Evolutionary conservation across 2,329 filamentous ascomycete species (phyloP).

Genomic region (Colletotrichum magnum): DNA sequence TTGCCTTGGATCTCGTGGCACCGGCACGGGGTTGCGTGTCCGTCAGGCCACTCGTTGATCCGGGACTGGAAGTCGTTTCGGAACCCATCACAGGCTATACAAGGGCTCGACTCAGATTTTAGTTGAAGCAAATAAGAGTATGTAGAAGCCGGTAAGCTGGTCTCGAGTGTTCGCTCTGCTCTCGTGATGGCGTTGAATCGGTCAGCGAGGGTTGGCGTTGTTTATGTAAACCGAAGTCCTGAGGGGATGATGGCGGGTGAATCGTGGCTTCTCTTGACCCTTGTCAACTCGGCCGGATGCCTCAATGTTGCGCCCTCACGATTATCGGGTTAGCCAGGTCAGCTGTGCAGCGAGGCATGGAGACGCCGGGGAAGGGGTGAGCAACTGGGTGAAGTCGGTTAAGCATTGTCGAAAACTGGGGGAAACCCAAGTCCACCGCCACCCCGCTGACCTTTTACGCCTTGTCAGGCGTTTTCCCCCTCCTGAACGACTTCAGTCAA

Average conservation of each 20-base stretch:
- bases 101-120: not conserved
- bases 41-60: slow-evolving; percentile 17
- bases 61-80: slow-evolving; percentile 22
- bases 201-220: slow-evolving; percentile 18
- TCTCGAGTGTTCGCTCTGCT: not conserved
- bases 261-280: not conserved
- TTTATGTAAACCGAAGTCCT: slow-evolving; percentile 34
- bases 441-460: slow-evolving; percentile 3
- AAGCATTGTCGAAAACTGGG: not conserved
- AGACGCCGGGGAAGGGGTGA: slow-evolving; percentile 7
- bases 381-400: not conserved
- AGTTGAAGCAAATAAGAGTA: not conserved
- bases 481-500: not conserved
- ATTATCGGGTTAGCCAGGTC: slow-evolving; percentile 2
- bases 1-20: slow-evolving; percentile 46
- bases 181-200: not conserved
- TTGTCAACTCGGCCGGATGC: slow-evolving; percentile 12
- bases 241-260: not conserved
- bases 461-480: slow-evolving; percentile 10
- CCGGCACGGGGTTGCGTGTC: slow-evolving; percentile 34
- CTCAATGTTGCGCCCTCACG: slow-evolving; percentile 28
- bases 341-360: slow-evolving; percentile 11
- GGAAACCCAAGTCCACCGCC: slow-evolving; percentile 19
- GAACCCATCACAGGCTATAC: slow-evolving; percentile 17
- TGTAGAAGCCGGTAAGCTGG: not conserved